Evolutionary conservation across 345 rosid genomes (phyloP), one percentile per base, ranked within the genome.

Genomic region (Corymbia maculata): DNA sequence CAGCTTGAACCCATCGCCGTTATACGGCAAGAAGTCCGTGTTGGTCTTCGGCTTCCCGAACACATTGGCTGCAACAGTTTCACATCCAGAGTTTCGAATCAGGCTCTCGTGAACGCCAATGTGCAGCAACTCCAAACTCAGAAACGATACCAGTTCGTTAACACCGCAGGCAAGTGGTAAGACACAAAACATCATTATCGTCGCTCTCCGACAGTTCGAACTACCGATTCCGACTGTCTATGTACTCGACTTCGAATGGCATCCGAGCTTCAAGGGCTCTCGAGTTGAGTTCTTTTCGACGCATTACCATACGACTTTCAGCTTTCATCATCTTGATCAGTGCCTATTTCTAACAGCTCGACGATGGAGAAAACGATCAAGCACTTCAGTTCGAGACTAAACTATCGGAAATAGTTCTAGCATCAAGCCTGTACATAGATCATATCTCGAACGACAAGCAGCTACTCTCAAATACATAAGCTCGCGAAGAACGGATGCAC

Each of bases 41-140:
- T 96, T 94, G 86, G 90, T 91, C 93, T 96, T 97, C 50, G 97
- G 98, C 94, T 97, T 97, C 16, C 98, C 99, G 89, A 96, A 96
- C 79, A 97, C 95, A 88, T 97, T 97, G 51, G 99, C 98, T 96
- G 94, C 95, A 47, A 95, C 1, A 30, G 36, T 47, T 50, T 14
- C 8, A 9, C 57, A 32, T 15, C 36, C 55, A 12, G n/a, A 51
- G 57, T 32, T 22, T 32, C 22, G 52, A 24, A 51, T 49, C 86
- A 52, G 52, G 51, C 30, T 85, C 86, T 26, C 28, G 30, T 24
- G 1, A 5, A 51, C 8, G 51, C 32, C 86, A 4, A 4, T 14
- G 42, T 36, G 79, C 12, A 8, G 45, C 79, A 16, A 32, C 16
- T 32, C 24, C 79, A 68, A 75, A 42, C 49, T 42, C 49, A 75